Evolutionary conservation across 2,329 filamentous ascomycete species (phyloP), one percentile per base, ranked within the genome.

Genomic region (Epichloe bromicola): DNA sequence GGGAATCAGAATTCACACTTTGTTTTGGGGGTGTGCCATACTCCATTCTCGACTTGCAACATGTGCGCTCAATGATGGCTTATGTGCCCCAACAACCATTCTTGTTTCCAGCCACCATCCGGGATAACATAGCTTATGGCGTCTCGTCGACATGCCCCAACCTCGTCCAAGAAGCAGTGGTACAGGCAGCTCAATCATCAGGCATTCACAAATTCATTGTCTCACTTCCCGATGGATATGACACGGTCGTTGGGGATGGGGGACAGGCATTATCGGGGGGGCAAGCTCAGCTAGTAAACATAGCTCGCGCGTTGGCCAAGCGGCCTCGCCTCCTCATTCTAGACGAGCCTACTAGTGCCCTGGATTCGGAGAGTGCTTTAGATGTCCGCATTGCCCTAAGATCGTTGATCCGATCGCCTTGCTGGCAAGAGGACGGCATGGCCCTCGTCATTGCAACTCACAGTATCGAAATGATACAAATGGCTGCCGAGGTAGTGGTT

Each of bases 361-460:
- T 97, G 0, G 90, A 96, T 60, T 73, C 75, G 0, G 78, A 83
- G 57, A 83, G 77, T 39, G 82, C 86, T 0, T 74, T 74, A 3
- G 67, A 75, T 2, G 76, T 96, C 3, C 72, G 85, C 12, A 67
- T 75, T 8, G 83, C 83, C 0, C 73, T 95, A 40, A 65, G 65
- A 37, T 61, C 61, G 0, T 66, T 93, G 1, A 69, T 83, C 12
- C 54, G 58, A 1, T 51, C 53, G 20, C 12, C 20, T 55, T 11
- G 34, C n/a, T 12, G 50, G 37, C 55, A 52, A 53, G 8, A 55
- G 3, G 48, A 48, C 11, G 70, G 69, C 0, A 76, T 88, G 64
- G 85, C 85, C 0, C 79, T 95, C 0, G 73, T 96, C 15, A 75
- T 94, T 23, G 83, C 95, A 39, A 95, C 89, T 46, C 91, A 96